Base-by-base conservation (phyloP, 108 stramenopile genomes). In the Stephanodiscus triporus region DNA sequence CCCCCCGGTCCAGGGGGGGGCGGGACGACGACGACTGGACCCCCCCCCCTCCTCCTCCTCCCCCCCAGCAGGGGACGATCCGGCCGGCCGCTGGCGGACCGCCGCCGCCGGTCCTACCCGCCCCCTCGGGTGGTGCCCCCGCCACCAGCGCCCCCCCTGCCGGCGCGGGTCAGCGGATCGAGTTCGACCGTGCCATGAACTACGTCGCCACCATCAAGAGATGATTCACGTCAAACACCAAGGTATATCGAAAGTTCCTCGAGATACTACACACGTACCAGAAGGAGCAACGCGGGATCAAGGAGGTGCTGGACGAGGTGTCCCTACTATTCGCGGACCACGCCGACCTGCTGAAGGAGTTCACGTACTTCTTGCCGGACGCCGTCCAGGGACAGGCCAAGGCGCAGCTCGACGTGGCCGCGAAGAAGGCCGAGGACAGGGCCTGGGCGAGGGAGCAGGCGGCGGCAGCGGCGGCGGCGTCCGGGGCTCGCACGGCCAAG, bases 221-320 rank as follows among this genome's bases (percentile, higher is more conserved):
- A 57, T 87, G 98, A 19, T 99, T 99, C 69, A 84, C 95, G 0
- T 82, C 86, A 67, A 93, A 98, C 53, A 97, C 98, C 9, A 94
- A 95, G 57, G 96, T 92, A 6, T 97, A 97, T 78, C 95, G 97
- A 71, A 87, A 97, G 65, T 99, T 99, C 80, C 88, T 99, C 13
- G 96, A 99, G 77, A 99, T 99, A 66, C 84, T 99, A 47, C 98
- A 98, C 86, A 97, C 96, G 9, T 99, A 99, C 80, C 98, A 99
- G 72, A 96, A 97, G 68, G 97, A 98, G 72, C 98, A 98, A 73
- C 92, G 96, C 20, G 93, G 92, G 0, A 98, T 98, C 81, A 97
- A 98, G 65, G 97, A 98, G 57, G 99, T 98, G 22, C 78, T 97
- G 20, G 95, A 96, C 60, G 94, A 98, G 77, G 98, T 99, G 9